Base-by-base conservation (phyloP, 164 flowering plant species). In the Umbellularia californica region DNA sequence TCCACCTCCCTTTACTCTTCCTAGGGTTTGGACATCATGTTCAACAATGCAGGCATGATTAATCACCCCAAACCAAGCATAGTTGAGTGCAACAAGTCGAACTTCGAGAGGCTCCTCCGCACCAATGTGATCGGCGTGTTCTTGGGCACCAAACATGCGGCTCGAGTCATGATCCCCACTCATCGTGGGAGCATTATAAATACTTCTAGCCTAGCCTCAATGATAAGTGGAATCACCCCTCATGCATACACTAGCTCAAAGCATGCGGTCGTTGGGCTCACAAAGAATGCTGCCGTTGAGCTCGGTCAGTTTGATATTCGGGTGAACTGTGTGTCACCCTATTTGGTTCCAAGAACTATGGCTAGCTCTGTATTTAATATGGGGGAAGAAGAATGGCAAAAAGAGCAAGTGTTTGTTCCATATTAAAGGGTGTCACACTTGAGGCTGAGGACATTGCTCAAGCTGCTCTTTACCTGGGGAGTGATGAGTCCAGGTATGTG, bases 1-100 rank as follows among this genome's bases (percentile, higher is more conserved):
- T n/a, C n/a, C n/a, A n/a, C n/a, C n/a, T n/a, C n/a, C n/a, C n/a
- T n/a, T n/a, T n/a, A n/a, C n/a, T n/a, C n/a, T n/a, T n/a, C n/a
- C n/a, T n/a, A n/a, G n/a, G n/a, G n/a, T n/a, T n/a, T 86, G 0
- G 87, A 86, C 75, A 77, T 86, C 51, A 83, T 86, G 87, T 81
- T 81, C 84, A 85, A 87, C 79, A 85, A 85, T 17, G 90, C 88
- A 0, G 88, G 84, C n/a, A 84, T 81, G 23, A 5, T 28, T 0
- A 82, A 75, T 58, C n/a, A 27, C 5, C 19, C 14, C 70, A 47
- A 72, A 30, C 52, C 81, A 24, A 69, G 80, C 3, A 83, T 83
- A 50, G 24, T 83, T 10, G 82, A 83, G 68, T 75, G 73, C 35
- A 72, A 77, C 3, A 82, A 77, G 62, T 22, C 75, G 0, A 82